Percentiles rank a stretch among this genome's conserved stretches.
phyloP scores from a whole-genome alignment of 495 filamentous ascomycete genomes.

The Hyaloscypha hepaticicola region DNA sequence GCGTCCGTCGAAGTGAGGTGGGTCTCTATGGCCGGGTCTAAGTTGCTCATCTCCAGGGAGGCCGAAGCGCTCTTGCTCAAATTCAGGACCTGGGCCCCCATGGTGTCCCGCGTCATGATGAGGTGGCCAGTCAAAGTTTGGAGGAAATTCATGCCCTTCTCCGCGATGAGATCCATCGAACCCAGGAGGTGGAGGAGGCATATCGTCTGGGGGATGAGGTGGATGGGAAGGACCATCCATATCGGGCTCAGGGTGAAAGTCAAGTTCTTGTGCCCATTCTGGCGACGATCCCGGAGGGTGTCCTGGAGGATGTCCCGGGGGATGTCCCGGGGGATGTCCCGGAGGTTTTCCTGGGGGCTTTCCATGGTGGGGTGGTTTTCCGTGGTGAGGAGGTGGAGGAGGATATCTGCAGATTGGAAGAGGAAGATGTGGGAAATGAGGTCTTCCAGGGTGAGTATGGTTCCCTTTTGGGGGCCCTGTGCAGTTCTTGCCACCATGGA shows the following conservation, averaged over 20 bases:
- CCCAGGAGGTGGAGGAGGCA: constrained; percentile 1
- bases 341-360: not conserved
- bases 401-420: constrained; percentile 26
- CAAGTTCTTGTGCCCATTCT: constrained; percentile 2
- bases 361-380: not conserved
- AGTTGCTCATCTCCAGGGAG: not conserved
- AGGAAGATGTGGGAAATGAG: constrained; percentile 18
- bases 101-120: not conserved
- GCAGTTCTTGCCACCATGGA: constrained; percentile 6
- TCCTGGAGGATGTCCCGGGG: not conserved
- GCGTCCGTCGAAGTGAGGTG: constrained; percentile 5
- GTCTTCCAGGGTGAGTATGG: constrained; percentile 17
- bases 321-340: not conserved
- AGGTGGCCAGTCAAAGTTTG: constrained; percentile 6
- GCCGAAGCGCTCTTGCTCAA: constrained; percentile 3
- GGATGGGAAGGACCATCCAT: constrained; percentile 9
- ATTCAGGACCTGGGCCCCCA: not conserved
- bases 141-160: not conserved
- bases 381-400: constrained; percentile 24
- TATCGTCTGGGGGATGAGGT: not conserved
- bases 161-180: constrained; percentile 8
- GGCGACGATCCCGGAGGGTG: not conserved
- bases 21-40: not conserved
- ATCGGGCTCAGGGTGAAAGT: constrained; percentile 6
- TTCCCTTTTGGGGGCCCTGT: constrained; percentile 12